phyloP scores from a whole-genome alignment of 108 stramenopile genomes.

The Parmales sp. region DNA sequence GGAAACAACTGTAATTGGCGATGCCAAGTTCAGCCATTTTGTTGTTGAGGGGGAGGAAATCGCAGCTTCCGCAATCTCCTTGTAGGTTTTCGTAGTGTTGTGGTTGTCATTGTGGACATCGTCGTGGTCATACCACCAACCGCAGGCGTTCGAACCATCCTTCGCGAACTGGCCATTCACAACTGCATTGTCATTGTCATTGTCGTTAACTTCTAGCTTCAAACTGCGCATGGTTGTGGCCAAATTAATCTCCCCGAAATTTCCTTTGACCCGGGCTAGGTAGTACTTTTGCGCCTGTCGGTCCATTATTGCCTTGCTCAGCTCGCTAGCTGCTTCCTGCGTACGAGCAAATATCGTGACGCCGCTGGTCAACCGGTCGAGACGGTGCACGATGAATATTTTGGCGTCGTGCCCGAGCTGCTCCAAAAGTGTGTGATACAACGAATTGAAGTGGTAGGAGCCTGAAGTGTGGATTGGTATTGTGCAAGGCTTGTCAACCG shows the following conservation, averaged over 20 bases:
- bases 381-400: constrained; percentile 29
- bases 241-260: constrained; percentile 21
- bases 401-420: background rate
- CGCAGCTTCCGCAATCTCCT: too few relatives aligned
- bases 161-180: too few relatives aligned
- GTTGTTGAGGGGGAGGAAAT: too few relatives aligned
- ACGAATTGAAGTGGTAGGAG: constrained; percentile 22
- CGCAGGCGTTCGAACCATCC: too few relatives aligned
- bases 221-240: background rate
- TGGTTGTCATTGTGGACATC: too few relatives aligned
- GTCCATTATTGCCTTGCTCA: constrained; percentile 24
- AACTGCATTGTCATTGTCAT: too few relatives aligned
- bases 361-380: constrained; percentile 40
- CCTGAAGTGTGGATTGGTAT: constrained; percentile 41
- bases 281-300: constrained; percentile 27
- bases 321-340: constrained; percentile 17
- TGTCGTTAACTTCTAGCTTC: too few relatives aligned
- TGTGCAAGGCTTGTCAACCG: constrained; percentile 36
- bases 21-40: too few relatives aligned
- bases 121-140: too few relatives aligned
- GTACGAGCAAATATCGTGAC: constrained; percentile 35
- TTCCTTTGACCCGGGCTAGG: constrained; percentile 38
- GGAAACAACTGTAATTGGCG: too few relatives aligned
- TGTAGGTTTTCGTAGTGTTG: too few relatives aligned
- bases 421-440: constrained; percentile 4